These are phyloP conservation scores for Datura wrightii DNA, from an alignment of 257 asterid genomes.

Conservation along the genomic window DNA sequence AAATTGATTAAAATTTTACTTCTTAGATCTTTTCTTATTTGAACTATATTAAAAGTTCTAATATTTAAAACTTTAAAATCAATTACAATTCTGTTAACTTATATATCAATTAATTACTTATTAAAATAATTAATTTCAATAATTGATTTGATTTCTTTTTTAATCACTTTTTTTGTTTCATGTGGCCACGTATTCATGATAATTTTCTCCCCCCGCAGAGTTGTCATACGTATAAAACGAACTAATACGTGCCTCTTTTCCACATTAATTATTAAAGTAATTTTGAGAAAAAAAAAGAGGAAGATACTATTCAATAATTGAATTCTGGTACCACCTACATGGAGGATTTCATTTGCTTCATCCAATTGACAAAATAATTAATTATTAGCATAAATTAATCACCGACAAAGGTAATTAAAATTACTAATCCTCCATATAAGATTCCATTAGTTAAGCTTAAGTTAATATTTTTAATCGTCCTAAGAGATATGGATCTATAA, in stretches of 20 bases:
- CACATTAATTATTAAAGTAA: not conserved
- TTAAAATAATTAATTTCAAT: too few relatives aligned
- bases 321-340: not conserved
- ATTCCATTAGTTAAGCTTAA: not conserved
- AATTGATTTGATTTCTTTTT: too few relatives aligned
- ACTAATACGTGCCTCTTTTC: not conserved
- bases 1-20: too few relatives aligned
- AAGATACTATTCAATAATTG: not conserved
- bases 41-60: too few relatives aligned
- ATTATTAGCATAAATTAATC: not conserved
- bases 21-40: too few relatives aligned
- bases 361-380: not conserved
- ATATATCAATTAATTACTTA: too few relatives aligned
- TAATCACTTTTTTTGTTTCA: too few relatives aligned
- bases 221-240: not conserved
- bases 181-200: too few relatives aligned
- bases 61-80: too few relatives aligned
- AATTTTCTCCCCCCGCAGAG: too few relatives aligned
- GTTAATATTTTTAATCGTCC: not conserved
- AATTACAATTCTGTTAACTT: too few relatives aligned
- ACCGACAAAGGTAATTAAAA: not conserved
- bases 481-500: not conserved
- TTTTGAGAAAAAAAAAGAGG: not conserved
- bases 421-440: not conserved
- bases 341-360: not conserved